Conservation (phyloP, 1,139 yeast genomes). For the Scheffersomyces parashehatae region DNA sequence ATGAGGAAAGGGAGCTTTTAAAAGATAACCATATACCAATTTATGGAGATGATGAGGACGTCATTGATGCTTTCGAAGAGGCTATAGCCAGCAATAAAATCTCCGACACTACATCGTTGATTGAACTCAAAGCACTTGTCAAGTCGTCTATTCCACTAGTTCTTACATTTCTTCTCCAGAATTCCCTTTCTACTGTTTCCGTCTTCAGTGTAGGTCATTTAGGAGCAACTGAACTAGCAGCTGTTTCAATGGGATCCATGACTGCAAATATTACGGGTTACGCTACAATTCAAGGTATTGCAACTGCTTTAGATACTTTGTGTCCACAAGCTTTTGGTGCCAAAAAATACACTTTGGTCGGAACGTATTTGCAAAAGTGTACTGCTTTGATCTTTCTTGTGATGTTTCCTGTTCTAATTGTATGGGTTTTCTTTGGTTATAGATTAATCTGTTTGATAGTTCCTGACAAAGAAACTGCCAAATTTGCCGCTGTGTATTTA, state of each 20-base stretch:
- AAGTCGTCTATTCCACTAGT: conserved; percentile 53
- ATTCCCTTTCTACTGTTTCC: conserved; percentile 57
- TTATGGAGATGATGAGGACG: conserved; percentile 23
- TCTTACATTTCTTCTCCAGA: conserved; percentile 54
- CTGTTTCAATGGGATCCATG: conserved; percentile 65
- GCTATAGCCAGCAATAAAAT: conserved; percentile 33
- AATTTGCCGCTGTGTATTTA: conserved; percentile 52
- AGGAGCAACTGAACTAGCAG: conserved; percentile 60
- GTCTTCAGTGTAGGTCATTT: conserved; percentile 61
- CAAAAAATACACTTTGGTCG: conserved; percentile 51
- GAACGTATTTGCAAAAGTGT: conserved; percentile 55
- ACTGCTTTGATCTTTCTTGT: conserved; percentile 49
- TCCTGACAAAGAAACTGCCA: conserved; percentile 52
- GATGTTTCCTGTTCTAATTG: conserved; percentile 49
- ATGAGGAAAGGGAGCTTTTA: conserved; percentile 40
- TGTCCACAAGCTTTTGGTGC: conserved; percentile 72
- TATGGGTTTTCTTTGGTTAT: conserved; percentile 52
- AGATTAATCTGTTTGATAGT: conserved; percentile 35
- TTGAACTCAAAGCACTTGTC: conserved; percentile 43
- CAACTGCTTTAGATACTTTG: conserved; percentile 83
- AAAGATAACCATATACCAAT: conserved; percentile 28
- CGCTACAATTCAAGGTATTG: conserved; percentile 59
- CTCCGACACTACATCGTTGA: conserved; percentile 23
- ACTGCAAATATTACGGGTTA: conserved; percentile 61
- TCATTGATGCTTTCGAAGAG: conserved; percentile 37